Evolutionary conservation across 192 early-diverging fungal genomes (phyloP).

Genomic region (Entophlyctis luteolus): DNA sequence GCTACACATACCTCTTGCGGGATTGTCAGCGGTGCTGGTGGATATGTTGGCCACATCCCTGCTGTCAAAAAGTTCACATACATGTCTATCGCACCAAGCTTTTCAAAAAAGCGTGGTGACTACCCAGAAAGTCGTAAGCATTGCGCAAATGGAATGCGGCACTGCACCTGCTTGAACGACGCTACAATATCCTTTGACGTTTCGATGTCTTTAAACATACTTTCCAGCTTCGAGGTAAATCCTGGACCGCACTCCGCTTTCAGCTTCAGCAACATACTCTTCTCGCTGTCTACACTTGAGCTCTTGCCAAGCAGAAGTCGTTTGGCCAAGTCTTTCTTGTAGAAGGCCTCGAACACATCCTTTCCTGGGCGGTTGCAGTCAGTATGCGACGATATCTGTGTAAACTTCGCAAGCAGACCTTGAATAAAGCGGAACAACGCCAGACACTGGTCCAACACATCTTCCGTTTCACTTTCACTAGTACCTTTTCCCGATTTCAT

Average conservation of each 20-base stretch:
- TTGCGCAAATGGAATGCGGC: neutral
- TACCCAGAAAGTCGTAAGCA: neutral
- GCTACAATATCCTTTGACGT: constrained; percentile 69
- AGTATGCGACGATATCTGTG: neutral
- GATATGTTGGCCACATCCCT: constrained; percentile 91
- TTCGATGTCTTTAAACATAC: constrained; percentile 95
- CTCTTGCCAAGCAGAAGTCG: constrained; percentile 71
- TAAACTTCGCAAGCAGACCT: constrained; percentile 21
- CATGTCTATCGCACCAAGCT: constrained; percentile 53
- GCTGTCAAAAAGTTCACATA: constrained; percentile 78
- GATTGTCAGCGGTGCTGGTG: constrained; percentile 63
- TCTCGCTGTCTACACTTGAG: constrained; percentile 82
- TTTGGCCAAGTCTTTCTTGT: constrained; percentile 88
- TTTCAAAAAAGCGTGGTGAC: constrained; percentile 27
- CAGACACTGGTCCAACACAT: constrained; percentile 73
- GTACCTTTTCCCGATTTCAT: constrained; percentile 79
- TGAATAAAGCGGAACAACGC: constrained; percentile 83
- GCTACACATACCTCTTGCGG: constrained; percentile 60
- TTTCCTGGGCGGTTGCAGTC: constrained; percentile 58
- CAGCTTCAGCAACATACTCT: constrained; percentile 77
- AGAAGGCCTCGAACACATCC: constrained; percentile 96
- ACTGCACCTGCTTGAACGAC: constrained; percentile 39
- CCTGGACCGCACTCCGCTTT: constrained; percentile 85
- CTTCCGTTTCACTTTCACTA: constrained; percentile 47
- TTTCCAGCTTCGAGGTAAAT: constrained; percentile 90